Evolutionary conservation across 1,139 yeast genomes (phyloP).

Genomic region (Pichia kudriavzevii): DNA sequence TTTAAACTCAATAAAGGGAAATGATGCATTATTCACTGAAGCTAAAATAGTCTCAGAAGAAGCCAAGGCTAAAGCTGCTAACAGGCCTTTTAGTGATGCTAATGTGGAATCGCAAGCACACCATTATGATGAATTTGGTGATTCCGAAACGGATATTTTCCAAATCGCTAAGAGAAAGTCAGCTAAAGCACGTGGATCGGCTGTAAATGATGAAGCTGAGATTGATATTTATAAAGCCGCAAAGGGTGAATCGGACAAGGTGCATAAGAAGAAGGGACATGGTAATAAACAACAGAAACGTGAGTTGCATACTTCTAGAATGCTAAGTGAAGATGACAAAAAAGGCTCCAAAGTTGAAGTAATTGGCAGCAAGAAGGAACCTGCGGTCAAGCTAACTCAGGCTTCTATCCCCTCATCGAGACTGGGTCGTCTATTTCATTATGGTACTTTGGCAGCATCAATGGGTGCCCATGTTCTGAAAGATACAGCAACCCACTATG

Average conservation of each 20-base stretch:
- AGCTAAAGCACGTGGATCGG: constrained; percentile 11
- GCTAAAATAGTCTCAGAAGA: constrained; percentile 26
- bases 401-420: constrained; percentile 82
- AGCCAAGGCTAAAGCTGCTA: constrained; percentile 20
- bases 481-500: constrained; percentile 67
- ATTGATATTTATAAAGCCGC: too few relatives aligned
- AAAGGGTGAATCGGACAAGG: not conserved
- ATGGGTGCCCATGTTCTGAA: constrained; percentile 80
- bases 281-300: constrained; percentile 11
- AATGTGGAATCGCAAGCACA: constrained; percentile 12
- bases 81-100: constrained; percentile 14
- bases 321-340: constrained; percentile 5
- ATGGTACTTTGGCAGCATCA: constrained; percentile 88
- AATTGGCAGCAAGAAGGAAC: constrained; percentile 33
- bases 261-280: not conserved
- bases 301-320: constrained; percentile 12
- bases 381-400: constrained; percentile 45
- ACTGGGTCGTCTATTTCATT: constrained; percentile 80
- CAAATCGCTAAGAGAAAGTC: constrained; percentile 27
- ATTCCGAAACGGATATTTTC: constrained; percentile 24
- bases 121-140: constrained; percentile 18
- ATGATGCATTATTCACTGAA: constrained; percentile 31
- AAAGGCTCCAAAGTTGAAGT: constrained; percentile 11
- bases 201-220: too few relatives aligned
- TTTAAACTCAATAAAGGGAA: constrained; percentile 20